Evolutionary conservation across 805 yeast species (phyloP), one percentile per base, ranked within the genome.

Genomic region (Vanderwaltozyma verrucispora): DNA sequence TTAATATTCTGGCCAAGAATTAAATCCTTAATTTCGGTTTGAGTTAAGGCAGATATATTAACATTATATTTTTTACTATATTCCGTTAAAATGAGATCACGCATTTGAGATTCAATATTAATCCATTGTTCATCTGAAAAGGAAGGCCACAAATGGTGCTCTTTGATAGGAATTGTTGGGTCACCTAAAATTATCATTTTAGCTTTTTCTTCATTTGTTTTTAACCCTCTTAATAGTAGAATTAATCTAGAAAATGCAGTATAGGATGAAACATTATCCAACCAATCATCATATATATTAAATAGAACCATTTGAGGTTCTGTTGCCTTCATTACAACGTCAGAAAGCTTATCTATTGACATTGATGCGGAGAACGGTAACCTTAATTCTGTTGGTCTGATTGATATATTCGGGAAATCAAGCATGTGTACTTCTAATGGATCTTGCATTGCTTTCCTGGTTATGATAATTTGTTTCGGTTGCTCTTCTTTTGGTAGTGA

Each of bases 341-440:
- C 85, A 1, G 80, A 73, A 32, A 92, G 60, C 51, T 84, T 85
- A 40, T 82, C 92, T 40, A 89, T 74, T 53, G 80, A 75, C 69
- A 92, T 61, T 0, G 94, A 84, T 1, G 94, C 77, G 21, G 81
- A 80, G 65, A 92, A 92, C 15, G 99, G 98, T 42, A 92, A 63
- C 47, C 80, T 80, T 38, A 92, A 65, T 56, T 92, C 97, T 1
- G 95, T 80, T 2, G 94, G 85, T 37, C 96, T 72, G 25, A 92
- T 81, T 0, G 89, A 73, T 35, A 87, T 80, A 56, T 86, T 87
- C 15, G 96, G 96, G 68, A 88, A 92, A 57, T 92, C 97, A 38
- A 89, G 71, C 95, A 92, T 84, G 51, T 92, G 97, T 25, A 87
- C 96, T 51, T 89, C 96, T 36, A 92, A 63, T 3, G 99, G 97